These are phyloP conservation scores for Coemansia umbellata DNA, from an alignment of 192 early-diverging fungal species.

Conservation along the genomic window DNA sequence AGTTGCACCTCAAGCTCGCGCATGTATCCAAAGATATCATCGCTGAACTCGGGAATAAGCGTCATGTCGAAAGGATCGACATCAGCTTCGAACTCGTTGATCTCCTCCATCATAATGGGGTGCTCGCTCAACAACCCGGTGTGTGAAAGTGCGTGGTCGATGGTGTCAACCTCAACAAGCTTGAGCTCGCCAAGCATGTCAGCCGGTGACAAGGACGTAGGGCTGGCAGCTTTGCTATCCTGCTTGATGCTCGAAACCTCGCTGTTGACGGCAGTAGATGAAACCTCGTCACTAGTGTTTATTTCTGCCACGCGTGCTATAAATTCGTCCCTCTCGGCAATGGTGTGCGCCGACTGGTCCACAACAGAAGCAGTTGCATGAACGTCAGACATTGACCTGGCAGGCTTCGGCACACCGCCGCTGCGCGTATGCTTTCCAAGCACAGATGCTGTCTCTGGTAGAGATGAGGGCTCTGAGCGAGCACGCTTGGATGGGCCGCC, in stretches of 20 bases:
- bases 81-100: constrained; percentile 54
- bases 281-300: background rate
- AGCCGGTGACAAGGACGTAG: background rate
- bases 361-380: background rate
- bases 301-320: too few species aligned
- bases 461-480: background rate
- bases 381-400: constrained; percentile 1
- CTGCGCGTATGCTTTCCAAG: constrained; percentile 48
- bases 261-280: constrained; percentile 13
- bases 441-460: background rate
- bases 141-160: constrained; percentile 44
- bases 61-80: constrained; percentile 40
- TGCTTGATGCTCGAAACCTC: background rate
- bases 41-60: constrained; percentile 57
- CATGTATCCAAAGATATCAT: constrained; percentile 63
- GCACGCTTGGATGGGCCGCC: constrained; percentile 14
- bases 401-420: constrained; percentile 12
- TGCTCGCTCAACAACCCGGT: constrained; percentile 34
- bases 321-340: too few species aligned
- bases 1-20: constrained; percentile 56
- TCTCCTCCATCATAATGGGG: constrained; percentile 35
- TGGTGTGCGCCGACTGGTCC: background rate
- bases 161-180: constrained; percentile 33
- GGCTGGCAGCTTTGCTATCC: constrained; percentile 1
- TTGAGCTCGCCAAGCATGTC: constrained; percentile 26